Percentiles rank a stretch among this genome's conserved stretches.
phyloP scores from a whole-genome alignment of 208 protist species.

The Acanthamoeba sp. region DNA sequence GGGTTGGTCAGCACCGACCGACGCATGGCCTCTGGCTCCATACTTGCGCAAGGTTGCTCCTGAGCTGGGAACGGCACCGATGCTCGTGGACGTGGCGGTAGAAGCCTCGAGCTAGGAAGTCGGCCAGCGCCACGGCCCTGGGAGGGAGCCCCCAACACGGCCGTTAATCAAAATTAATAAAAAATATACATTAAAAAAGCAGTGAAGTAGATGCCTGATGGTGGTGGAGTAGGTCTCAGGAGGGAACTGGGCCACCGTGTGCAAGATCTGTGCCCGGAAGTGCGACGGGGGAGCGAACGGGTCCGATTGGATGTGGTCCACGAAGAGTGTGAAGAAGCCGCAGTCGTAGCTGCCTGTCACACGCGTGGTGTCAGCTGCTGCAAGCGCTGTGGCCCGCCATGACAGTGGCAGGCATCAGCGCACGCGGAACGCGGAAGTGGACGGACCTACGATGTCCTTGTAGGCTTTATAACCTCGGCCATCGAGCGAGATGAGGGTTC shows the following conservation, averaged over 20 bases:
- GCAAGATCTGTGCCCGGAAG: conserved; percentile 76
- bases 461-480: conserved; percentile 80
- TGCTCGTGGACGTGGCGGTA: conserved; percentile 2
- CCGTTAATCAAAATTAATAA: too few relatives aligned
- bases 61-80: conserved; percentile 13
- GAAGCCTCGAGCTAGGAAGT: conserved; percentile 84
- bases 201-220: conserved; percentile 57
- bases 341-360: conserved; percentile 91
- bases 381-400: too few relatives aligned
- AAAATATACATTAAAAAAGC: too few relatives aligned
- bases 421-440: background rate
- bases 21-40: too few relatives aligned
- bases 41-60: too few relatives aligned
- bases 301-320: conserved; percentile 86
- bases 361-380: background rate
- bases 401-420: background rate
- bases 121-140: conserved; percentile 57
- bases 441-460: conserved; percentile 58
- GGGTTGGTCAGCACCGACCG: too few relatives aligned
- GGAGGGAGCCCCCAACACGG: background rate
- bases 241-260: conserved; percentile 73
- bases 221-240: background rate
- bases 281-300: conserved; percentile 86
- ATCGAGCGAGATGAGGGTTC: conserved; percentile 59
- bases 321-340: conserved; percentile 88